These are phyloP conservation scores for Coniochaeta prunicola DNA, from an alignment of 2,329 filamentous ascomycete species.

Conservation along the genomic window DNA sequence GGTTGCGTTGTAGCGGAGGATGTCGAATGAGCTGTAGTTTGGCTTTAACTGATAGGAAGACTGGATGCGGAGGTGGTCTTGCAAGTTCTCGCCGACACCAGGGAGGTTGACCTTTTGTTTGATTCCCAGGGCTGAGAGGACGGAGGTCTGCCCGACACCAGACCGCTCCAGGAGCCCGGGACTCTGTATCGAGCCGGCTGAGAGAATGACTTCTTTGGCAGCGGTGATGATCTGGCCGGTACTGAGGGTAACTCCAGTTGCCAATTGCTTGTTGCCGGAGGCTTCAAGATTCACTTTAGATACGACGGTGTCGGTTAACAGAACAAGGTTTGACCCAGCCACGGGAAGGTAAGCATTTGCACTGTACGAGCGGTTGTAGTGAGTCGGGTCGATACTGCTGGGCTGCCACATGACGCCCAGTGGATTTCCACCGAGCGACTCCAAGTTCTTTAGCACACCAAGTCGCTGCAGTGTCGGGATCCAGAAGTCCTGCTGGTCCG, in stretches of 20 bases:
- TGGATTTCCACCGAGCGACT: constrained; percentile 41
- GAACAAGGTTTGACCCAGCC: constrained; percentile 32
- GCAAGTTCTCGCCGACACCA: constrained; percentile 49
- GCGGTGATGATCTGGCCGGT: constrained; percentile 18
- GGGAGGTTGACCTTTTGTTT: constrained; percentile 43
- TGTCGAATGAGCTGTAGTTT: constrained; percentile 23
- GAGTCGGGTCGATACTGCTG: constrained; percentile 37
- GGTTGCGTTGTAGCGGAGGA: constrained; percentile 19
- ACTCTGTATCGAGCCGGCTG: constrained; percentile 43
- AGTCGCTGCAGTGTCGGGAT: constrained; percentile 37
- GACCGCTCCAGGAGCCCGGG: constrained; percentile 50
- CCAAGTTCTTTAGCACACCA: constrained; percentile 30
- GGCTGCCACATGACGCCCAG: constrained; percentile 43
- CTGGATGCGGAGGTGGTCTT: constrained; percentile 15
- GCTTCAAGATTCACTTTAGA: constrained; percentile 27
- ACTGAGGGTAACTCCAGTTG: constrained; percentile 16
- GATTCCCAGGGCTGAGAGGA: constrained; percentile 40
- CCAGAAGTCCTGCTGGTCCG: constrained; percentile 33
- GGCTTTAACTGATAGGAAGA: constrained; percentile 17
- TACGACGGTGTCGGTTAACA: constrained; percentile 27
- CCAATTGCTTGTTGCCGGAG: constrained; percentile 3
- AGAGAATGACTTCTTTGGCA: constrained; percentile 24
- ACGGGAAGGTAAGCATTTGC: constrained; percentile 33
- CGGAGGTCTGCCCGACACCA: constrained; percentile 42
- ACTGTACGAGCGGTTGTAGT: constrained; percentile 41